Percentiles rank a stretch among this genome's conserved stretches.
Conservation (phyloP, 805 yeast genomes). For the Suhomyces sp. region DNA sequence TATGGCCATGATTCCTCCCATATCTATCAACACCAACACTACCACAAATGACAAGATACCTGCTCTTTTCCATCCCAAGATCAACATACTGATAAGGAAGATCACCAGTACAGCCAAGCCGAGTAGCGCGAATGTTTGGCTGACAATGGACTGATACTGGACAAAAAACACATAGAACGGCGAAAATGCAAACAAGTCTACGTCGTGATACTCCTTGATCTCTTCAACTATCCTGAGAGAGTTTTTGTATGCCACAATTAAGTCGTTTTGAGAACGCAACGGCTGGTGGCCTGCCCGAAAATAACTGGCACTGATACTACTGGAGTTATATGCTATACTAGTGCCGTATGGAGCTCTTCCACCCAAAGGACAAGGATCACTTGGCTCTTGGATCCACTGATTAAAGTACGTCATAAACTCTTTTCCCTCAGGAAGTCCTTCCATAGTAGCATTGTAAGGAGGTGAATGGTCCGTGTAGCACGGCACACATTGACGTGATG, state of each 20-base stretch:
- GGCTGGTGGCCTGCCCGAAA: slow-evolving; percentile 82
- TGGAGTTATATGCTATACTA: slow-evolving; percentile 47
- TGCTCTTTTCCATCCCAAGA: slow-evolving; percentile 69
- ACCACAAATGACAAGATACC: slow-evolving; percentile 56
- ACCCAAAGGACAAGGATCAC: slow-evolving; percentile 91
- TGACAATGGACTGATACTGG: slow-evolving; percentile 69
- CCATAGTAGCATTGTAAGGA: slow-evolving; percentile 70
- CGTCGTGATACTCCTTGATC: slow-evolving; percentile 36
- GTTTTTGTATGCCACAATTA: slow-evolving; percentile 73
- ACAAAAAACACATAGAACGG: slow-evolving; percentile 92
- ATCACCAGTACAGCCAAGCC: slow-evolving; percentile 52
- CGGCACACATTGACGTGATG: slow-evolving; percentile 67
- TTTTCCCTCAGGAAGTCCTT: slow-evolving; percentile 72
- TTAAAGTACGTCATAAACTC: slow-evolving; percentile 70
- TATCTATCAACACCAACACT: slow-evolving; percentile 59
- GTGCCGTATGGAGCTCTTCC: slow-evolving; percentile 89
- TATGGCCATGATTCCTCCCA: slow-evolving; percentile 76
- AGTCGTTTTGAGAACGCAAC: slow-evolving; percentile 77
- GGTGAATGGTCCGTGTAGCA: slow-evolving; percentile 63
- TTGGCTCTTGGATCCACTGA: slow-evolving; percentile 80
- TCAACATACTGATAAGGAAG: slow-evolving; percentile 48
- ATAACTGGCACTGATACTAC: slow-evolving; percentile 51
- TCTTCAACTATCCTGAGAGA: slow-evolving; percentile 66
- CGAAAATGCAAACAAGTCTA: slow-evolving; percentile 81
- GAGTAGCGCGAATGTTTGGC: slow-evolving; percentile 55